Conservation (phyloP, 805 yeast species). For the Ogataea polymorpha region DNA sequence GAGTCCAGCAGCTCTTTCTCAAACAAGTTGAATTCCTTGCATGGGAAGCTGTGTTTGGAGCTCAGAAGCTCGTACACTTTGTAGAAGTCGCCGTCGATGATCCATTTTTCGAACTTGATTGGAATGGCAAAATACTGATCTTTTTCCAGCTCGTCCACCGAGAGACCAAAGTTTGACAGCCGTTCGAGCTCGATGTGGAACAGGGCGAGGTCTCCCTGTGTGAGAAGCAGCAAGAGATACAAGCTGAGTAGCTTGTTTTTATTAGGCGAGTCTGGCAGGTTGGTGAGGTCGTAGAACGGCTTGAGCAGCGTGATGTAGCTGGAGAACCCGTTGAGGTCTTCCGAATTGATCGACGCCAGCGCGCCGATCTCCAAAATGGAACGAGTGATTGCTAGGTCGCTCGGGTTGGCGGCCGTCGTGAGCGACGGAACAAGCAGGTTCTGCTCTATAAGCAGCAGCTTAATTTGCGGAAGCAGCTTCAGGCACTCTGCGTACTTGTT, state of each 20-base stretch:
- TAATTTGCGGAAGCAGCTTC: slow-evolving; percentile 63
- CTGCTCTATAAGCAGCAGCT: slow-evolving; percentile 74
- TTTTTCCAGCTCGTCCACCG: slow-evolving; percentile 50
- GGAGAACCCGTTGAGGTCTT: slow-evolving; percentile 63
- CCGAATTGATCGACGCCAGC: slow-evolving; percentile 63
- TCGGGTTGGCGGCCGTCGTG: slow-evolving; percentile 41
- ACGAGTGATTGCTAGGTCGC: slow-evolving; percentile 75
- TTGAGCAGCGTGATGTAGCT: slow-evolving; percentile 70
- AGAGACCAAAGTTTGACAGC: slow-evolving; percentile 46
- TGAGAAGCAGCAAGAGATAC: slow-evolving; percentile 69
- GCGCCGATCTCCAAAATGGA: slow-evolving; percentile 88
- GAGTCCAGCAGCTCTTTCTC: slow-evolving; percentile 73
- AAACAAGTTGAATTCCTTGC: slow-evolving; percentile 75
- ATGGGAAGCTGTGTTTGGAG: slow-evolving; percentile 55
- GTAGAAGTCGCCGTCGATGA: slow-evolving; percentile 95
- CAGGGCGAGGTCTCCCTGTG: slow-evolving; percentile 79
- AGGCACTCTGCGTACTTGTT: slow-evolving; percentile 63
- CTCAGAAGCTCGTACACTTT: slow-evolving; percentile 71
- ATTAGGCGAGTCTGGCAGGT: slow-evolving; percentile 45
- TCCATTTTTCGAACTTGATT: slow-evolving; percentile 83
- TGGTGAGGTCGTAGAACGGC: slow-evolving; percentile 62
- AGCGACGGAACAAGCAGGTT: slow-evolving; percentile 67
- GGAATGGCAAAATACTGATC: slow-evolving; percentile 81
- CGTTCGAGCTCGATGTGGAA: slow-evolving; percentile 89
- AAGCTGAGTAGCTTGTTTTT: slow-evolving; percentile 73